Evolutionary conservation across 495 filamentous ascomycete genomes (phyloP), one percentile per base, ranked within the genome.

Genomic region (Physcia stellaris): DNA sequence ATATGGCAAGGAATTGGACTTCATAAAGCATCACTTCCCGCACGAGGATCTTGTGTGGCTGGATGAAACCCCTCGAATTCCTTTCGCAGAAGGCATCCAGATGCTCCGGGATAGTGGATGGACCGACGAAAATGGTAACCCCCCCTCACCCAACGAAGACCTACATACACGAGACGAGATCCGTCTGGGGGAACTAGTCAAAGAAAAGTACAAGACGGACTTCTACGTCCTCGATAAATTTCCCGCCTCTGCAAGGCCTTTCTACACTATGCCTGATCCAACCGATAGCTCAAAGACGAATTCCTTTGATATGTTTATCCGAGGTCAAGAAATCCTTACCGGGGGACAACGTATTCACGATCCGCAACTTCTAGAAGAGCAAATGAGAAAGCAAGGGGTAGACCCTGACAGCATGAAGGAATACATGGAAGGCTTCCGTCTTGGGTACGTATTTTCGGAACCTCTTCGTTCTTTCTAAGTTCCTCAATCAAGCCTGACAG

Each of bases 211-310:
- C 50, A 66, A 75, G 28, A 87, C 86, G 12, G 87, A 95, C 51
- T 95, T 88, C 64, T 95, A 88, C 60, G 76, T 94, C 29, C 74
- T 95, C 37, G 87, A 95, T 71, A 94, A 94, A 50, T 94, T 94
- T 57, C 87, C 87, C 10, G 60, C 69, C 2, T 75, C 76, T 7
- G 87, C 80, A 5, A 72, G 87, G 24, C 87, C 87, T 2, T 95
- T 94, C 61, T 94, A 95, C 48, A 81, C 87, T n/a, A 88, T 93
- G 71, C 82, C 83, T 1, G 86, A 94, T 39, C 70, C 82, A n/a
- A n/a, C n/a, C 2, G 59, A 77, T 7, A 75, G 94, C 47, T 60
- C 71, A 6, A 66, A 65, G 2, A 94, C 86, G 29, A 94, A 94
- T 59, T 92, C 87, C 0, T 95, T 94, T 46, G 86, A 95, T 57